Percentiles rank a stretch among this genome's conserved stretches.
These are phyloP conservation scores for Zelopaecilomyces penicillatus DNA, from an alignment of 2,329 filamentous ascomycete species.

Conservation along the genomic window DNA sequence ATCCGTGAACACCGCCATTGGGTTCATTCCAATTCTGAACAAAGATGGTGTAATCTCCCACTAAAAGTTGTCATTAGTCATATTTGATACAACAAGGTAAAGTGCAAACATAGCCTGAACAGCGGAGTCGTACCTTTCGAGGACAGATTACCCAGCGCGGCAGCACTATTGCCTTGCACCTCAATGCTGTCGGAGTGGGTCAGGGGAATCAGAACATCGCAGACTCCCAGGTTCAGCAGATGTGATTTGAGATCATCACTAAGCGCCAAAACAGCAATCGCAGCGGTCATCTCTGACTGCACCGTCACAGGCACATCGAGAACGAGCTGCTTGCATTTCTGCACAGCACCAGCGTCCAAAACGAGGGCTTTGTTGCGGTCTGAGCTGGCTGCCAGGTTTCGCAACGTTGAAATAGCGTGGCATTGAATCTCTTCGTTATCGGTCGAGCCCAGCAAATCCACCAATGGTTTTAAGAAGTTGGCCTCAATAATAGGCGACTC, in stretches of 20 bases:
- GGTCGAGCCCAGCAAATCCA: conserved; percentile 87
- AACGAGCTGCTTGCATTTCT: conserved; percentile 97
- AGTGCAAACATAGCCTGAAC: background rate
- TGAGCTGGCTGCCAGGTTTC: conserved; percentile 92
- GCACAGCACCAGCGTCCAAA: conserved; percentile 88
- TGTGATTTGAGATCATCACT: conserved; percentile 94
- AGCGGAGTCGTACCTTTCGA: conserved; percentile 67
- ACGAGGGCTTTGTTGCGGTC: conserved; percentile 98
- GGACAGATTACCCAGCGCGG: conserved; percentile 88
- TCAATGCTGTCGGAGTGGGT: conserved; percentile 95
- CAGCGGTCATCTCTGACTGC: conserved; percentile 99
- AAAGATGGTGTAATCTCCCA: conserved; percentile 94
- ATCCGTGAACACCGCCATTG: conserved; percentile 90
- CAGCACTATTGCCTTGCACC: conserved; percentile 96
- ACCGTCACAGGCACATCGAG: conserved; percentile 88
- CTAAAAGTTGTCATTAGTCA: conserved; percentile 35
- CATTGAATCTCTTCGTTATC: conserved; percentile 99
- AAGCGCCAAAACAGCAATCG: conserved; percentile 88
- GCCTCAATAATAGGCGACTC: conserved; percentile 98
- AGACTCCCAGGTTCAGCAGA: conserved; percentile 83
- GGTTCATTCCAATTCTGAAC: conserved; percentile 90
- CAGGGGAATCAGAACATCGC: conserved; percentile 90
- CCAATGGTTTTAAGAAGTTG: conserved; percentile 86
- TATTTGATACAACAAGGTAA: conserved; percentile 3
- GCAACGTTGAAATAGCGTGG: conserved; percentile 92